phyloP scores from a whole-genome alignment of 352 stramenopile species.

The Globisporangium iwayamae region DNA sequence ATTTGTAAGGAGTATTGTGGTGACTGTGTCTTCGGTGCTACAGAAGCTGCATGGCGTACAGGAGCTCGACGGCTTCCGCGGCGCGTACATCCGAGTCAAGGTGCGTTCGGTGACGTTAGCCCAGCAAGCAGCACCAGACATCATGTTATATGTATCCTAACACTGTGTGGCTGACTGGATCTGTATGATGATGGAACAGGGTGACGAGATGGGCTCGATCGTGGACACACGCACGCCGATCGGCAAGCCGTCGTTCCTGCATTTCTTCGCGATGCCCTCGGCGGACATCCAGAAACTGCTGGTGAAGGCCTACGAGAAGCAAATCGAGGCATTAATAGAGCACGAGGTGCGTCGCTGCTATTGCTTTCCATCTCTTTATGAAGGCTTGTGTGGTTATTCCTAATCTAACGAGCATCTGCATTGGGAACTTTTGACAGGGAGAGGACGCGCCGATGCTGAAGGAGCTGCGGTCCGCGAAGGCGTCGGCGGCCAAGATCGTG shows the following conservation, averaged over 20 bases:
- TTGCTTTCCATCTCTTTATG: not conserved
- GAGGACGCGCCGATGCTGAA: conserved; percentile 54
- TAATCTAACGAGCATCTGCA: not conserved
- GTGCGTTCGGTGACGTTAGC: conserved; percentile 21
- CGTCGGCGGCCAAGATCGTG: conserved; percentile 52
- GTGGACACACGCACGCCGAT: conserved; percentile 62
- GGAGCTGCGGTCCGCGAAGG: conserved; percentile 53
- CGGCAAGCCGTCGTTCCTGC: conserved; percentile 80
- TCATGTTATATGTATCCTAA: not conserved
- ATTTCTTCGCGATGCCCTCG: conserved; percentile 79
- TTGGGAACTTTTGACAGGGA: conserved; percentile 19
- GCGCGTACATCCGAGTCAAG: conserved; percentile 78
- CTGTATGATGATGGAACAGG: conserved; percentile 23
- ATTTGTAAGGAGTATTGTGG: not conserved
- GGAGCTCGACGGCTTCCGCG: conserved; percentile 77
- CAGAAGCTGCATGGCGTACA: conserved; percentile 73
- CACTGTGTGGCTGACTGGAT: not conserved
- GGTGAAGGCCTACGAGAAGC: conserved; percentile 77
- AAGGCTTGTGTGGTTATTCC: too few species aligned
- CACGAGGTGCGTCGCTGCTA: conserved; percentile 22
- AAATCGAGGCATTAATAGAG: conserved; percentile 74
- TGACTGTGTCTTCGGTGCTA: not conserved
- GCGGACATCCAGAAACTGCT: conserved; percentile 70
- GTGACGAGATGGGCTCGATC: conserved; percentile 83
- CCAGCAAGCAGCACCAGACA: too few species aligned